Base-by-base conservation (phyloP, 805 yeast species). In the Tetrapisispora pingtungensis region DNA sequence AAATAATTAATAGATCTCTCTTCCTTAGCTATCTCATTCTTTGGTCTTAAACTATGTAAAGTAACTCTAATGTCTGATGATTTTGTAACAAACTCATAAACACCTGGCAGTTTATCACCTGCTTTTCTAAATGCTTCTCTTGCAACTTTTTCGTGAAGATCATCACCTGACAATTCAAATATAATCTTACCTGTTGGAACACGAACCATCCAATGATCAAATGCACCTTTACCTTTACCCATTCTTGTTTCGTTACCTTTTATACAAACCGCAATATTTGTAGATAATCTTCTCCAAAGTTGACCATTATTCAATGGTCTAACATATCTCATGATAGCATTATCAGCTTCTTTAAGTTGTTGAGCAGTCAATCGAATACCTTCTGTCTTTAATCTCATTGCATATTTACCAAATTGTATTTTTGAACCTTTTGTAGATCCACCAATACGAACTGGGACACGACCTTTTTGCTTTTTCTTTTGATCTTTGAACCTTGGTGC, bases 211-310 rank as follows among this genome's bases (percentile, higher is more conserved):
- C 97, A 93, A 69, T 87, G 93, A 58, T 87, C 96, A 61, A 93
- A 90, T 0, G 89, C 82, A 67, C 98, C 98, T 68, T 93, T 93
- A 71, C 98, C 98, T 66, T 93, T 93, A 72, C 98, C 98, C 98
- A 93, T 93, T 81, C 98, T 93, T 10, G 96, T 87, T 64, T 93
- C 96, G 65, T 93, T 93, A 70, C 98, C 98, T 70, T 93, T 93
- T 49, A 85, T 78, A 67, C 96, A 88, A 12, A 93, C 95, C 0
- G 97, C 93, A 43, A 87, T 75, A 61, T 84, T 82, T 19, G 96
- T 83, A 41, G 80, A 78, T 45, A 89, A 71, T 60, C 97, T 77
- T 54, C 90, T 81, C 74, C 83, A 80, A 43, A 88, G 70, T 53
- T 75, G 68, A 34, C 94, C 94, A 40, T 61, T 58, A 24, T 43